Conservation (phyloP, 495 filamentous ascomycete species). For the Lasiosphaeria miniovina region DNA sequence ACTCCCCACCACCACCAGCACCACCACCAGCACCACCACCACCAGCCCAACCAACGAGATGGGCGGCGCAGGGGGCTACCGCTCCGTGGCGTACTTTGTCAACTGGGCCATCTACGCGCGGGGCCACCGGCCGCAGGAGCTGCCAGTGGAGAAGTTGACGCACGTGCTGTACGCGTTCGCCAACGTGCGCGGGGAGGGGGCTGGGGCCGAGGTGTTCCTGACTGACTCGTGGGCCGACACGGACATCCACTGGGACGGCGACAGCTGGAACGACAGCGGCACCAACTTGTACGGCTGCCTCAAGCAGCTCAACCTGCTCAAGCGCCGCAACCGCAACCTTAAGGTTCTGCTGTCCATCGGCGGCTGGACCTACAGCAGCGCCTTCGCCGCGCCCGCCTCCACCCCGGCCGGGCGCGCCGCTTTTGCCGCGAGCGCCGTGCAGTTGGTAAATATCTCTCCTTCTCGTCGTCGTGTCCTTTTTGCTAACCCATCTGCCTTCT, state of each 20-base stretch:
- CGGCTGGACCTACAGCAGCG: conserved; percentile 91
- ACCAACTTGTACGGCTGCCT: conserved; percentile 86
- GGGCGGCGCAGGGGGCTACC: conserved; percentile 42
- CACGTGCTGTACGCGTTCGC: conserved; percentile 80
- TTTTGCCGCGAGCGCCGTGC: conserved; percentile 68
- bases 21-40: neutral
- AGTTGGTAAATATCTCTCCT: conserved; percentile 38
- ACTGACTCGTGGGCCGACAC: conserved; percentile 85
- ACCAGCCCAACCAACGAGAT: conserved; percentile 9
- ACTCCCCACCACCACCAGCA: neutral
- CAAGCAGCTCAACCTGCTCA: conserved; percentile 91
- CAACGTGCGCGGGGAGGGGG: conserved; percentile 61
- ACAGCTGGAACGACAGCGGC: conserved; percentile 67
- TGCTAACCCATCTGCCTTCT: neutral
- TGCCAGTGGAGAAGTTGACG: conserved; percentile 83
- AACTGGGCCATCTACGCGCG: conserved; percentile 96
- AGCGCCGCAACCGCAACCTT: conserved; percentile 81
- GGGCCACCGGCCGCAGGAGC: conserved; percentile 80
- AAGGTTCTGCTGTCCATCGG: conserved; percentile 93
- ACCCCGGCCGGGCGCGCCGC: conserved; percentile 56
- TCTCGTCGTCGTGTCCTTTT: neutral
- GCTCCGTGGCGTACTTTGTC: conserved; percentile 78
- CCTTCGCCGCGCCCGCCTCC: conserved; percentile 74
- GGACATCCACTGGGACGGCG: conserved; percentile 83
- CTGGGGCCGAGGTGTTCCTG: conserved; percentile 67